Evolutionary conservation across 306 rosid genomes (phyloP).

Genomic region (Hippophae gyantsensis): DNA sequence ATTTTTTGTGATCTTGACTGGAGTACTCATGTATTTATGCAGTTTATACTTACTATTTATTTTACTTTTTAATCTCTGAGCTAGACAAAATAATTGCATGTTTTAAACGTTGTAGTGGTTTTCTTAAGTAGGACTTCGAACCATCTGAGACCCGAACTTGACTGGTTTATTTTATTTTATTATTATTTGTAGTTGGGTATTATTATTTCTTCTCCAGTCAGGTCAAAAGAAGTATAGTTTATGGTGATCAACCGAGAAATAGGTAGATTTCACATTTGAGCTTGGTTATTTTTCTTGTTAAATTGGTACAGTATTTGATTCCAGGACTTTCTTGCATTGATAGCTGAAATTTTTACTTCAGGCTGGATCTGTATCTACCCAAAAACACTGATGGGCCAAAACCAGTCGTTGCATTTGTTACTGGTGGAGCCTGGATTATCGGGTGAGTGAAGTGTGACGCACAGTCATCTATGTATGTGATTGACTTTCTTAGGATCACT

Average conservation of each 20-base stretch:
- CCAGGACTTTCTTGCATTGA: slow-evolving; percentile 19
- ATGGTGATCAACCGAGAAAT: slow-evolving; percentile 86
- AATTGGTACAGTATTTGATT: background rate
- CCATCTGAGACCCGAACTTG: slow-evolving; percentile 8
- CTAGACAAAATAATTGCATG: background rate
- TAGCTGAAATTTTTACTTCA: slow-evolving; percentile 25
- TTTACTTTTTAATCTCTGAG: background rate
- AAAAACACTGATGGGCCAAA: slow-evolving; percentile 47
- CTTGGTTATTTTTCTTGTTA: background rate
- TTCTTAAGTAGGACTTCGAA: background rate
- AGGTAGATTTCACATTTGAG: slow-evolving; percentile 32
- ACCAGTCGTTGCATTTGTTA: slow-evolving; percentile 83
- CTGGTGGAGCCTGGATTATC: slow-evolving; percentile 97
- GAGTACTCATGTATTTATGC: slow-evolving; percentile 3
- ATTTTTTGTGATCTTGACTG: slow-evolving; percentile 9
- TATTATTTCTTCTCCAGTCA: slow-evolving; percentile 65
- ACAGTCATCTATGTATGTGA: slow-evolving; percentile 6
- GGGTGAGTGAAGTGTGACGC: slow-evolving; percentile 51
- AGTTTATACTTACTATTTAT: background rate
- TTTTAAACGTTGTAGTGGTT: slow-evolving; percentile 1
- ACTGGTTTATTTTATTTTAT: slow-evolving; percentile 19
- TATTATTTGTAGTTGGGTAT: slow-evolving; percentile 55
- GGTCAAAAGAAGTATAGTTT: slow-evolving; percentile 67
- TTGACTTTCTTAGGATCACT: background rate
- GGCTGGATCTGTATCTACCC: slow-evolving; percentile 86